A percentile compares a stretch with the other conserved stretches of the same genome.
Evolutionary conservation across 345 rosid species (phyloP).

Genomic region (Eucalyptus victrix): DNA sequence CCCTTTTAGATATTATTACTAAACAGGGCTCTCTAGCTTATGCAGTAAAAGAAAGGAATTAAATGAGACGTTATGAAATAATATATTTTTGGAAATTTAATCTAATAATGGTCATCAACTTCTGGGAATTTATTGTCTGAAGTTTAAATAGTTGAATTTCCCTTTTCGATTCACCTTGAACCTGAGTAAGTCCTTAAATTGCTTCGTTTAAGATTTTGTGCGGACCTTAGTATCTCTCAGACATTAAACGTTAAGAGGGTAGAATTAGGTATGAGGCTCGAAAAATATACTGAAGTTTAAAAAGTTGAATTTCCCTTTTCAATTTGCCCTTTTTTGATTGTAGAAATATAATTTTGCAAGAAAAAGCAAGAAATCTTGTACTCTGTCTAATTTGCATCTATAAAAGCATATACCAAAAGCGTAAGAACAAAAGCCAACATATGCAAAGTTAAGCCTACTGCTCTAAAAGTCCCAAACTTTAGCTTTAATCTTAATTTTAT

Average conservation of each 20-base stretch:
- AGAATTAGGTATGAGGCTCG: no score
- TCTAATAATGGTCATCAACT: not conserved
- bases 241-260: no score
- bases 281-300: not conserved
- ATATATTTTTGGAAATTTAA: not conserved
- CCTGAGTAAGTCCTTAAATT: no score
- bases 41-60: no score
- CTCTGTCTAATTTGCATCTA: not conserved
- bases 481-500: not conserved
- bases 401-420: not conserved
- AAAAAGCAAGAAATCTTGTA: not conserved
- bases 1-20: not conserved
- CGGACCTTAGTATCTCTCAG: no score
- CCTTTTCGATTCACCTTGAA: not conserved
- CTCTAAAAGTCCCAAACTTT: not conserved
- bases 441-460: not conserved
- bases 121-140: not conserved
- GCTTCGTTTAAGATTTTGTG: no score
- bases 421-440: not conserved
- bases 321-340: not conserved
- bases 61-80: not conserved
- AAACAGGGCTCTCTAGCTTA: not conserved
- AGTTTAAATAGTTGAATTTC: not conserved
- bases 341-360: not conserved
- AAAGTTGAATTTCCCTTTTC: not conserved